Conservation (phyloP, 306 rosid species). For the Sphenostylis stenocarpa region DNA sequence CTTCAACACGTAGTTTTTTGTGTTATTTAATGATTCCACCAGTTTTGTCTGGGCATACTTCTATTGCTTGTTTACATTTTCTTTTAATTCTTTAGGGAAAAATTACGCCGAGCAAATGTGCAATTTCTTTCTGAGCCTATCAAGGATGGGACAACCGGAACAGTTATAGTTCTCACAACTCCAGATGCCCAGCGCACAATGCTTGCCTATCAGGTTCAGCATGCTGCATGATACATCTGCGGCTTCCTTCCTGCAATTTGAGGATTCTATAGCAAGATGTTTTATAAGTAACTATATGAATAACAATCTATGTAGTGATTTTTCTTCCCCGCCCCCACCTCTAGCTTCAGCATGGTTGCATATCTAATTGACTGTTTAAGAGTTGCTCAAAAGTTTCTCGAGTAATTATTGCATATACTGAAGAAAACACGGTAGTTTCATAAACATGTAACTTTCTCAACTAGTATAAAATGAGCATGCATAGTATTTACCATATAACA, state of each 20-base stretch:
- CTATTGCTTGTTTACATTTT: neutral
- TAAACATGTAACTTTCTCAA: neutral
- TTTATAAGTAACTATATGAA: slow-evolving; percentile 15
- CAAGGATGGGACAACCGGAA: slow-evolving; percentile 90
- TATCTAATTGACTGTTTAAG: slow-evolving; percentile 9
- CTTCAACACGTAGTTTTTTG: neutral
- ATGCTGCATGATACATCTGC: neutral
- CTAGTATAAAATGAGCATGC: neutral
- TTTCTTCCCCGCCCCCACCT: too few relatives aligned
- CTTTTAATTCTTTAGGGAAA: slow-evolving; percentile 49
- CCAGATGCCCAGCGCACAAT: slow-evolving; percentile 98
- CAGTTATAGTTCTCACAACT: slow-evolving; percentile 94
- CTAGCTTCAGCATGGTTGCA: neutral
- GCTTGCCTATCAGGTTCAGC: slow-evolving; percentile 89
- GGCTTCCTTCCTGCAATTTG: slow-evolving; percentile 8
- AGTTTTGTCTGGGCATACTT: neutral
- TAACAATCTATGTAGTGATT: neutral
- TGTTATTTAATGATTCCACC: neutral
- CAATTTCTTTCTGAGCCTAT: slow-evolving; percentile 80
- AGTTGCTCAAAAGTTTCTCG: neutral
- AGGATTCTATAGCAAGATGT: slow-evolving; percentile 2
- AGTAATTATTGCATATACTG: neutral
- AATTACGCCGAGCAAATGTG: slow-evolving; percentile 83
- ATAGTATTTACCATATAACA: neutral
- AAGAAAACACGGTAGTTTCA: neutral